Conservation (phyloP, 2,329 filamentous ascomycete genomes). For the Biscogniauxia marginata region DNA sequence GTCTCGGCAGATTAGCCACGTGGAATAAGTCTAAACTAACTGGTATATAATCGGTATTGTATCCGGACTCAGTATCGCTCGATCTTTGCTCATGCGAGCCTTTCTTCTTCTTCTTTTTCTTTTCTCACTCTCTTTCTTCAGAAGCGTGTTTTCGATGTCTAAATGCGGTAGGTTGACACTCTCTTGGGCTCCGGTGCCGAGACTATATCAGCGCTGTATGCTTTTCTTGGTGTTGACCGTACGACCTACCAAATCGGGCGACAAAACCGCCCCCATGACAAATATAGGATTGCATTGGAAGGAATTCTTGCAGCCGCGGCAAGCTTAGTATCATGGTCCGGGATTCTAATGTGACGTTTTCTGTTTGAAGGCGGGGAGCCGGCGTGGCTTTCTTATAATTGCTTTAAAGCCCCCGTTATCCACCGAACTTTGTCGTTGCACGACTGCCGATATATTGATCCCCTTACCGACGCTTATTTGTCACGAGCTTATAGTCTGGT, state of each 20-base stretch:
- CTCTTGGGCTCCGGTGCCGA: no score
- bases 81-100: no score
- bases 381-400: neutral
- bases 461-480: neutral
- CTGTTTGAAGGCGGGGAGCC: neutral
- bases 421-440: neutral
- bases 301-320: neutral
- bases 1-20: no score
- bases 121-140: no score
- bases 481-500: neutral
- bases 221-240: no score
- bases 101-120: no score
- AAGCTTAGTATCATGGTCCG: neutral
- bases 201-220: no score
- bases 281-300: neutral
- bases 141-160: no score
- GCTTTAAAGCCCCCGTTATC: neutral
- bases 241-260: neutral
- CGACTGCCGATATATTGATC: neutral
- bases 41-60: no score
- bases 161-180: no score
- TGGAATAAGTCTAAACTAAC: no score
- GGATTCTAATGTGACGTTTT: neutral
- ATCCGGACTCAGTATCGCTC: no score
- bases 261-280: neutral